Conservation (phyloP, 768 basidiomycete genomes). For the Dentipellis fragilis region DNA sequence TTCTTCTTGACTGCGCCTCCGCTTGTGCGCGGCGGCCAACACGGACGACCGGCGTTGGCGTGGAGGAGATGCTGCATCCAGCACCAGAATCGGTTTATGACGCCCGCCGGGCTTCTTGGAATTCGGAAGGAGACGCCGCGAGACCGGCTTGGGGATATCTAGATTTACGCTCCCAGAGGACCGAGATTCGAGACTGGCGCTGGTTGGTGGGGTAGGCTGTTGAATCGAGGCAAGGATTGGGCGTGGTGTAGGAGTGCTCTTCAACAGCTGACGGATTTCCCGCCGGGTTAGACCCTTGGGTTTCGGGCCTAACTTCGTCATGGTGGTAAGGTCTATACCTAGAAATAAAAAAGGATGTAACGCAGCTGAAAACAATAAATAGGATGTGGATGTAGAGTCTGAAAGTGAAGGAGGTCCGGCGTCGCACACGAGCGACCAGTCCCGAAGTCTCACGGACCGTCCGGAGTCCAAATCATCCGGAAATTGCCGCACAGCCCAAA, state of each 20-base stretch:
- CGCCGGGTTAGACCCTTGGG: slow-evolving; percentile 4
- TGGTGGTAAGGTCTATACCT: not conserved
- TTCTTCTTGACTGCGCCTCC: not conserved
- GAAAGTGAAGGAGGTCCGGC: too few relatives aligned
- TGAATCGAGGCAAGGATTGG: not conserved
- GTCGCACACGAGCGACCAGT: too few relatives aligned
- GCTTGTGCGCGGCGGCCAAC: not conserved
- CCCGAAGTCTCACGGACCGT: not conserved
- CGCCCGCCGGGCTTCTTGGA: slow-evolving; percentile 5
- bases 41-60: not conserved
- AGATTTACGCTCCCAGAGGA: not conserved
- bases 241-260: not conserved
- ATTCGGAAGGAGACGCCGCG: slow-evolving; percentile 2
- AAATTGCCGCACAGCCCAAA: slow-evolving; percentile 3
- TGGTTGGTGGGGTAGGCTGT: not conserved
- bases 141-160: not conserved
- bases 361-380: too few relatives aligned
- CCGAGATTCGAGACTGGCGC: not conserved
- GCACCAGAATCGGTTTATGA: slow-evolving; percentile 6
- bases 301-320: slow-evolving; percentile 2
- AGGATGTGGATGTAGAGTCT: too few relatives aligned
- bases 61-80: not conserved
- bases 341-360: not conserved
- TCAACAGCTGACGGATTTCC: slow-evolving; percentile 1
- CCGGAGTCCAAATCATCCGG: slow-evolving; percentile 10